Conservation (phyloP, 148 eudicot genomes). For the Nyssa sinensis region DNA sequence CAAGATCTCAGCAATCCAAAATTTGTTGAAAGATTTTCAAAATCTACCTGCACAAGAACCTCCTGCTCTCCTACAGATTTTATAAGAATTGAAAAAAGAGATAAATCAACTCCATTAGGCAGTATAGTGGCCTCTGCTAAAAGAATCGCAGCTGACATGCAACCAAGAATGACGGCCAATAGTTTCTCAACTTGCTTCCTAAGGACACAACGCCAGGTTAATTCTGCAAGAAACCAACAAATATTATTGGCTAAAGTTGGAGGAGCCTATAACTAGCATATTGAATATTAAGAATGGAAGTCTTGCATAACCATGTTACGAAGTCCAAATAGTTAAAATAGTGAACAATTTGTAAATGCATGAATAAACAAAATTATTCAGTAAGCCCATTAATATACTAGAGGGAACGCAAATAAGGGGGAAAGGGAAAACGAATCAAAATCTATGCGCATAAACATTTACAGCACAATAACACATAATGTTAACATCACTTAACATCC, state of each 20-base stretch:
- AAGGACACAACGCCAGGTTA: constrained; percentile 83
- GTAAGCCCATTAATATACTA: neutral
- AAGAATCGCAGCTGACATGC: constrained; percentile 96
- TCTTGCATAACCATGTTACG: neutral
- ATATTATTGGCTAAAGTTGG: neutral
- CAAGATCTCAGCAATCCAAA: neutral
- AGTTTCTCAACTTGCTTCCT: constrained; percentile 68
- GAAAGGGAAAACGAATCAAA: neutral
- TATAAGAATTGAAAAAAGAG: constrained; percentile 85
- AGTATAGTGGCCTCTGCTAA: constrained; percentile 93
- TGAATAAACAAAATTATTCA: neutral
- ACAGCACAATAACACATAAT: neutral
- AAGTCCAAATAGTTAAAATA: neutral
- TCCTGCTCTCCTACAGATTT: constrained; percentile 69
- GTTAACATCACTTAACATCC: neutral
- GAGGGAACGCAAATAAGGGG: neutral
- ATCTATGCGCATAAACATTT: neutral
- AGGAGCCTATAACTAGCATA: neutral
- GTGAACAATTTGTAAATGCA: neutral
- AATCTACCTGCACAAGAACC: constrained; percentile 84
- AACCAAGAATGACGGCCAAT: constrained; percentile 82
- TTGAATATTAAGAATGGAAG: neutral
- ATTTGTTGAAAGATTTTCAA: neutral
- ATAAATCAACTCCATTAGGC: constrained; percentile 79
- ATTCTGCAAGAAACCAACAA: constrained; percentile 47